These are phyloP conservation scores for Hypoxylon sp. DNA, from an alignment of 2,329 filamentous ascomycete genomes.

Conservation along the genomic window DNA sequence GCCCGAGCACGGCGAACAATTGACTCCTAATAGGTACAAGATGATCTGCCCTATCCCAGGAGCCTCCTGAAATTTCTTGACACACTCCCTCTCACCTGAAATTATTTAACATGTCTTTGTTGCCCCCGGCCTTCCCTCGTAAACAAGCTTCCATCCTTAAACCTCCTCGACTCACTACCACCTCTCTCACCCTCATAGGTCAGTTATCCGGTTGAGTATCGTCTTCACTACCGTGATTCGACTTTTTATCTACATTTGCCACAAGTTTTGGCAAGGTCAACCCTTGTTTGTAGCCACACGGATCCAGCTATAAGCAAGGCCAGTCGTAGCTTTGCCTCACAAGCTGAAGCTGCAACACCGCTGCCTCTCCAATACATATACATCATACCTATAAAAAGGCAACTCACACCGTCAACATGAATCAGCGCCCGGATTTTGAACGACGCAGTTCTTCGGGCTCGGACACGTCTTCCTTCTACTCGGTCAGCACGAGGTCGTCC, in stretches of 20 bases:
- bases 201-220: background rate
- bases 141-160: slow-evolving; percentile 17
- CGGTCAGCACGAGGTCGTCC: slow-evolving; percentile 24
- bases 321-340: slow-evolving; percentile 11
- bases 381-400: too few relatives aligned
- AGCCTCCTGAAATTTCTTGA: slow-evolving; percentile 30
- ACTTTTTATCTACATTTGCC: slow-evolving; percentile 13
- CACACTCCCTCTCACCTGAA: slow-evolving; percentile 22
- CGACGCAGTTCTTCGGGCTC: slow-evolving; percentile 34
- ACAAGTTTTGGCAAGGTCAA: slow-evolving; percentile 20
- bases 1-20: slow-evolving; percentile 39
- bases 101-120: slow-evolving; percentile 36
- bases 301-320: slow-evolving; percentile 16
- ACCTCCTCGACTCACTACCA: slow-evolving; percentile 27
- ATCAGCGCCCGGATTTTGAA: slow-evolving; percentile 32
- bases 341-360: slow-evolving; percentile 2
- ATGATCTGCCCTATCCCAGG: slow-evolving; percentile 24
- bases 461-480: slow-evolving; percentile 46
- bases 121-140: slow-evolving; percentile 15
- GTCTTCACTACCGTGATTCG: slow-evolving; percentile 2
- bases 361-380: background rate
- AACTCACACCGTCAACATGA: slow-evolving; percentile 36
- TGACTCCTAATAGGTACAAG: slow-evolving; percentile 34
- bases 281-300: slow-evolving; percentile 18
- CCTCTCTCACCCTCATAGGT: slow-evolving; percentile 12